These are phyloP conservation scores for Lindgomyces ingoldianus DNA, from an alignment of 495 filamentous ascomycete species.

Conservation along the genomic window DNA sequence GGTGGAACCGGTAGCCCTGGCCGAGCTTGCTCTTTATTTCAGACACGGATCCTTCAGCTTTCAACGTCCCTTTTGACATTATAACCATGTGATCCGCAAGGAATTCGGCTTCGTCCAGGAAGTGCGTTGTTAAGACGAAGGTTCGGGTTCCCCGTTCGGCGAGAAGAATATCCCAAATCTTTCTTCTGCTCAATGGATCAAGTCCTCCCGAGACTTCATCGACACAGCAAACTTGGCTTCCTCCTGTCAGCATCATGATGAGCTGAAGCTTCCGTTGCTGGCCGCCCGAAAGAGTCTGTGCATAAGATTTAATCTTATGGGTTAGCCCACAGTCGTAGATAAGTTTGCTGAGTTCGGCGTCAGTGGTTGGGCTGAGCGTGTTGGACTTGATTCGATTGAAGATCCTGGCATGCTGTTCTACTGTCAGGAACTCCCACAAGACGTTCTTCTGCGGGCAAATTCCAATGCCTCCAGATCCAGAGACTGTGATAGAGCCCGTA, in stretches of 20 bases:
- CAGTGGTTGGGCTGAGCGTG: constrained; percentile 47
- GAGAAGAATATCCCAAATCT: constrained; percentile 87
- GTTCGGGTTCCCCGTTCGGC: constrained; percentile 75
- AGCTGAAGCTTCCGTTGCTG: constrained; percentile 91
- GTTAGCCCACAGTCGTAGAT: constrained; percentile 68
- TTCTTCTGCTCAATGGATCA: constrained; percentile 76
- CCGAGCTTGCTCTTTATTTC: constrained; percentile 45
- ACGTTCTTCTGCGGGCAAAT: constrained; percentile 80
- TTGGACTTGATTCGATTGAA: constrained; percentile 74
- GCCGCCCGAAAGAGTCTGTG: constrained; percentile 76
- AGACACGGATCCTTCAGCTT: constrained; percentile 42
- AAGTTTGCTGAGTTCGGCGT: constrained; percentile 58
- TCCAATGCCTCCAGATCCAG: constrained; percentile 71
- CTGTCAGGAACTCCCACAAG: constrained; percentile 80
- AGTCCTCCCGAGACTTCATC: constrained; percentile 84
- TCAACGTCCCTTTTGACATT: constrained; percentile 43
- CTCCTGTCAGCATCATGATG: constrained; percentile 90
- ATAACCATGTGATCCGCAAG: constrained; percentile 47
- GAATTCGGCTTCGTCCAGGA: constrained; percentile 48
- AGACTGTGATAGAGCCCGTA: constrained; percentile 68
- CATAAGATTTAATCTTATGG: constrained; percentile 64
- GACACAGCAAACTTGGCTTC: constrained; percentile 79
- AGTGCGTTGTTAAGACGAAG: constrained; percentile 77
- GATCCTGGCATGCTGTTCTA: constrained; percentile 74
- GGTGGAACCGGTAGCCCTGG: constrained; percentile 73